These are phyloP conservation scores for Hericium alpestre DNA, from an alignment of 768 basidiomycete species.

Conservation along the genomic window DNA sequence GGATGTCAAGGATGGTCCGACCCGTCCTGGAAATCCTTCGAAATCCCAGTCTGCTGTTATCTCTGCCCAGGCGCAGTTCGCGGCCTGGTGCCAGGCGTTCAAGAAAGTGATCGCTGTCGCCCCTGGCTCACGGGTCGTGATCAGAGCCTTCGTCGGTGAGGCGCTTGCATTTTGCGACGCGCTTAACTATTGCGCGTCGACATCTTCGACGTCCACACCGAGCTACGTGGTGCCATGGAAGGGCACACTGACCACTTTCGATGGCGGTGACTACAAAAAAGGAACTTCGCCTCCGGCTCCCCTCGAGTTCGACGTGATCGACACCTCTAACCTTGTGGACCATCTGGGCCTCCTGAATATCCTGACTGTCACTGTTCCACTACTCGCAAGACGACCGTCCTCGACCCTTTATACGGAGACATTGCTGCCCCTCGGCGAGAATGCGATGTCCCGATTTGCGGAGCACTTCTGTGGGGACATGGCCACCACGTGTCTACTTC, in stretches of 20 bases:
- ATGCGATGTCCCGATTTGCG: constrained; percentile 8
- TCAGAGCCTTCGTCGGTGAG: constrained; percentile 34
- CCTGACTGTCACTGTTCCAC: constrained; percentile 26
- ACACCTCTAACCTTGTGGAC: constrained; percentile 40
- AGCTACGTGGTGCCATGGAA: constrained; percentile 26
- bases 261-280: constrained; percentile 15
- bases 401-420: constrained; percentile 33
- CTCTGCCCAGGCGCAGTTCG: constrained; percentile 20
- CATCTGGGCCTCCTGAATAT: constrained; percentile 39
- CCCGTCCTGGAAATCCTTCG: constrained; percentile 1
- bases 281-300: constrained; percentile 23
- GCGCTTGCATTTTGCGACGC: constrained; percentile 26
- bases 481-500: neutral
- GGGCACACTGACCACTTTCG: constrained; percentile 20
- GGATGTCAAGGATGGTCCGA: constrained; percentile 1
- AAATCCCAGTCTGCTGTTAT: neutral
- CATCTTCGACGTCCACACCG: constrained; percentile 17
- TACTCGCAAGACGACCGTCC: constrained; percentile 20
- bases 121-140: constrained; percentile 8
- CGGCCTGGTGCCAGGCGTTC: constrained; percentile 23
- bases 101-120: constrained; percentile 7
- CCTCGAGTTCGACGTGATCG: constrained; percentile 32
- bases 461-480: neutral
- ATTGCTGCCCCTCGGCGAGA: constrained; percentile 21
- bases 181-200: neutral